Evolutionary conservation across 2,329 filamentous ascomycete genomes (phyloP).

Genomic region (Periconia digitata): DNA sequence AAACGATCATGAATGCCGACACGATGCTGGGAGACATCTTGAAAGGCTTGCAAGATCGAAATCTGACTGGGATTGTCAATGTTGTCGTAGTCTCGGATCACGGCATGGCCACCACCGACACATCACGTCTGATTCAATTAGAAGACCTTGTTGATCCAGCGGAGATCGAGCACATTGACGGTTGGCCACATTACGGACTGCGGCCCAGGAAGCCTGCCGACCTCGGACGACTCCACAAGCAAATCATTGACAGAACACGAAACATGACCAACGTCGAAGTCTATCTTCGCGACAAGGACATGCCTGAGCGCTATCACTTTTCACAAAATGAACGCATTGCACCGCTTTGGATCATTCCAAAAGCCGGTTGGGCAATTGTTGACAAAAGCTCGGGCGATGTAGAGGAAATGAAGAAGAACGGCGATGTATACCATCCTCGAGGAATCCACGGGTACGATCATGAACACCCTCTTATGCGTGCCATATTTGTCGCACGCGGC

Average conservation of each 20-base stretch:
- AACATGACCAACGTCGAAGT: conserved; percentile 75
- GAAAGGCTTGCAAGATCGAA: conserved; percentile 73
- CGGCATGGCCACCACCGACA: conserved; percentile 94
- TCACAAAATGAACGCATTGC: conserved; percentile 85
- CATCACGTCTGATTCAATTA: conserved; percentile 77
- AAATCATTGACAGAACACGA: conserved; percentile 55
- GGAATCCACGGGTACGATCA: conserved; percentile 96
- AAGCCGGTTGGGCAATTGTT: conserved; percentile 90
- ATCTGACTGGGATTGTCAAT: conserved; percentile 88
- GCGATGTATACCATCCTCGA: conserved; percentile 71
- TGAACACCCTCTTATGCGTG: conserved; percentile 91
- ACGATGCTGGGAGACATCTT: conserved; percentile 78
- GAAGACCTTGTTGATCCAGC: conserved; percentile 82
- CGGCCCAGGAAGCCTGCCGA: conserved; percentile 72
- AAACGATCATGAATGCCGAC: conserved; percentile 79
- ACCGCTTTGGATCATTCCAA: conserved; percentile 90
- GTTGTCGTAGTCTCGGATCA: conserved; percentile 96
- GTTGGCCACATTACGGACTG: conserved; percentile 90
- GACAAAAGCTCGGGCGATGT: conserved; percentile 78
- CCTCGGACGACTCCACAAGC: conserved; percentile 67
- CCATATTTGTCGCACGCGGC: conserved; percentile 89
- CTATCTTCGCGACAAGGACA: conserved; percentile 81
- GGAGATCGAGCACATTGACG: conserved; percentile 81
- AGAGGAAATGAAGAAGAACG: conserved; percentile 63
- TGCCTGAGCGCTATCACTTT: conserved; percentile 94